These are phyloP conservation scores for Hyaloraphidium curvatum DNA, from an alignment of 192 early-diverging fungal genomes.

Conservation along the genomic window DNA sequence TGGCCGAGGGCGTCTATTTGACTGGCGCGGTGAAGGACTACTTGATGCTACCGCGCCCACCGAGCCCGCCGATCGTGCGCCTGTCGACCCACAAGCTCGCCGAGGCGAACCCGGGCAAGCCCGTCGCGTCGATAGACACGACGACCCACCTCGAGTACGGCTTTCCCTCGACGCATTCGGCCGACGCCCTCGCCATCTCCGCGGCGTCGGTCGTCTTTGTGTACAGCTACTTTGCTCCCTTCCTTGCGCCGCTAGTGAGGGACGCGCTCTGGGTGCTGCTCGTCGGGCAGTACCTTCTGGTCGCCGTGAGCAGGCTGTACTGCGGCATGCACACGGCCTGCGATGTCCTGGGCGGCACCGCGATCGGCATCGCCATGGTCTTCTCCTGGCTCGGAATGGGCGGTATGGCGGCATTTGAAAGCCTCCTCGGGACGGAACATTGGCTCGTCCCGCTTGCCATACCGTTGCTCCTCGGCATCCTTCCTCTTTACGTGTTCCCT, in stretches of 20 bases:
- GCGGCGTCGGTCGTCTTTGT: conserved; percentile 20
- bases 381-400: not conserved
- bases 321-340: not conserved
- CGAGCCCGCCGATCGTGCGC: conserved; percentile 41
- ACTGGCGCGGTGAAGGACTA: conserved; percentile 54
- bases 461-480: not conserved
- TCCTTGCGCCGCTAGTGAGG: not conserved
- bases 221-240: not conserved
- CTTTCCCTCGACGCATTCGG: conserved; percentile 76
- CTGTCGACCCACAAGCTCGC: not conserved
- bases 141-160: conserved; percentile 72
- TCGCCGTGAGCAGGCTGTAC: not conserved
- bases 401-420: not conserved
- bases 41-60: conserved; percentile 65
- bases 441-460: not conserved
- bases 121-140: conserved; percentile 3
- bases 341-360: not conserved
- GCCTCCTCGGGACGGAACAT: not conserved
- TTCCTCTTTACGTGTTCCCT: not conserved
- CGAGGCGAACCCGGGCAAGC: not conserved
- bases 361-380: not conserved
- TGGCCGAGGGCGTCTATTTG: conserved; percentile 35
- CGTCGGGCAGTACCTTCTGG: not conserved
- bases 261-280: conserved; percentile 1
- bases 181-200: conserved; percentile 61